phyloP scores from a whole-genome alignment of 176 grass and related monocot species.

The Chloris gayana region DNA sequence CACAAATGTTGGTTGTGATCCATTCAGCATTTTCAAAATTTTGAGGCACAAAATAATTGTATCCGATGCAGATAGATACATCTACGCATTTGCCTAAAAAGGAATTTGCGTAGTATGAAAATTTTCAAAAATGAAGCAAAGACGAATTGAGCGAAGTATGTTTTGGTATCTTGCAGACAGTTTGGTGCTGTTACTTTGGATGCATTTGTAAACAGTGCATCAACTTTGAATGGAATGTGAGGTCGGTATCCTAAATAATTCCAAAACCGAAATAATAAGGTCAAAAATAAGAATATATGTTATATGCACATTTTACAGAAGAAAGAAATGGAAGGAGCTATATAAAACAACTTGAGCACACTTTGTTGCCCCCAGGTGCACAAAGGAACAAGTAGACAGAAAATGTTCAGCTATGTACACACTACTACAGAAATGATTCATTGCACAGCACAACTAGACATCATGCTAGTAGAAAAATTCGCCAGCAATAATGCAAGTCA shows the following conservation, averaged over 20 bases:
- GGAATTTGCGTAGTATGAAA: too few relatives aligned
- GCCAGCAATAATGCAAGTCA: conserved; percentile 16
- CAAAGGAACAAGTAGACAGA: neutral
- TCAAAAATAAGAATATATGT: neutral
- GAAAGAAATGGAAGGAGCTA: neutral
- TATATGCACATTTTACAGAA: neutral
- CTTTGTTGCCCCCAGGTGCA: neutral
- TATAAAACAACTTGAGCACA: neutral
- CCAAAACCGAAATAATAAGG: neutral
- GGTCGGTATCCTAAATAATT: too few relatives aligned
- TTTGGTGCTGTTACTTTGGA: too few relatives aligned
- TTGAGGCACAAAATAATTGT: too few relatives aligned
- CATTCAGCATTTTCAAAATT: neutral
- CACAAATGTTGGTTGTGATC: neutral
- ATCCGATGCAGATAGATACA: too few relatives aligned
- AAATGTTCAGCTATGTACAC: neutral
- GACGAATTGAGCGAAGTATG: too few relatives aligned
- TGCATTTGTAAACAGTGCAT: too few relatives aligned
- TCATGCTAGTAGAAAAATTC: conserved; percentile 21
- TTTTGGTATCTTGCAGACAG: too few relatives aligned
- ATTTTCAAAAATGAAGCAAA: too few relatives aligned
- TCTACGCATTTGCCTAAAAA: too few relatives aligned
- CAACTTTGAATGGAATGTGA: neutral
- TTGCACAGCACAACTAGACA: neutral
- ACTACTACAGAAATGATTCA: neutral